Conservation (phyloP, 805 yeast genomes). For the Sugiyamaella qingdaonensis region DNA sequence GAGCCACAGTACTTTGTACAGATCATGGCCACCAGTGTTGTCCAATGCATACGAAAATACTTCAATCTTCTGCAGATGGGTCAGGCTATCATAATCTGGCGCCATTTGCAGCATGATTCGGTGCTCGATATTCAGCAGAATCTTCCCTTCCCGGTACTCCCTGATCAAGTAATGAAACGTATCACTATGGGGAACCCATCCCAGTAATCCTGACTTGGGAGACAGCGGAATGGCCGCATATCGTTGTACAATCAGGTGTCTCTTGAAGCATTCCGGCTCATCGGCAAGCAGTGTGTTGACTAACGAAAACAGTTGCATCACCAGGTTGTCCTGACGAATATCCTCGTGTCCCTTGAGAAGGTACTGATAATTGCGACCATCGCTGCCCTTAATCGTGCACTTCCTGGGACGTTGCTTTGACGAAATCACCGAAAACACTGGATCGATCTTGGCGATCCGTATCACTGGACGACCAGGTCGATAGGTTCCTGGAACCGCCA, state of each 20-base stretch:
- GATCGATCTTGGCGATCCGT: constrained; percentile 70
- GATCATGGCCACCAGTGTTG: constrained; percentile 92
- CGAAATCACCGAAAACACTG: constrained; percentile 78
- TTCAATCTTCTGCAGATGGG: constrained; percentile 88
- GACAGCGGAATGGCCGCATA: constrained; percentile 93
- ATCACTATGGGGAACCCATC: constrained; percentile 98
- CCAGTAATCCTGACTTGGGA: constrained; percentile 92
- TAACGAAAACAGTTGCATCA: constrained; percentile 94
- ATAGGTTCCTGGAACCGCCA: constrained; percentile 94
- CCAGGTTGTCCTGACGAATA: constrained; percentile 93
- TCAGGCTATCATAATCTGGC: constrained; percentile 87
- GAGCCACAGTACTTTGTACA: constrained; percentile 93
- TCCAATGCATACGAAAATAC: constrained; percentile 95
- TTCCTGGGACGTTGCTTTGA: constrained; percentile 96
- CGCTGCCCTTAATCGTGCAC: constrained; percentile 74
- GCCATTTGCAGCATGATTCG: constrained; percentile 97
- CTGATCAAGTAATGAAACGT: constrained; percentile 91
- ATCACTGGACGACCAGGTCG: constrained; percentile 77
- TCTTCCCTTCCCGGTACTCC: constrained; percentile 89
- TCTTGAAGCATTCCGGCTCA: constrained; percentile 92
- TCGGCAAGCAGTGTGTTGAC: constrained; percentile 85
- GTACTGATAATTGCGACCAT: constrained; percentile 85
- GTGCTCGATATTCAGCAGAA: constrained; percentile 86
- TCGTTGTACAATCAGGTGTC: constrained; percentile 89
- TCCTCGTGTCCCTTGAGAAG: constrained; percentile 94